phyloP scores from a whole-genome alignment of 805 yeast genomes.

The Priceomyces medius region DNA sequence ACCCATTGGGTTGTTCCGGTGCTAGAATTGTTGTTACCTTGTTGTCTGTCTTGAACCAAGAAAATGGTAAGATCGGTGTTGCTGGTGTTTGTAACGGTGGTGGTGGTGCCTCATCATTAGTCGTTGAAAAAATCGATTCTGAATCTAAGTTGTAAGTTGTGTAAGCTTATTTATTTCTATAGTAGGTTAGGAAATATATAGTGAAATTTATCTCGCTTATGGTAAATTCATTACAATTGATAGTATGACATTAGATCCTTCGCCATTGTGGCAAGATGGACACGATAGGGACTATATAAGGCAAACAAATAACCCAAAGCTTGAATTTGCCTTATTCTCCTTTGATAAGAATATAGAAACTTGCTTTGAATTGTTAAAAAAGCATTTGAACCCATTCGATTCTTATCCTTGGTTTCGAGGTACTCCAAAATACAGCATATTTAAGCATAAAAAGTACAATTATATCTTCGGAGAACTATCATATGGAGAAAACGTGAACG shows the following conservation, averaged over 20 bases:
- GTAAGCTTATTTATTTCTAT: constrained; percentile 3
- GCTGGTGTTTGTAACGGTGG: constrained; percentile 99
- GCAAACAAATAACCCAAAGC: constrained; percentile 8
- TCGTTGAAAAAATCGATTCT: constrained; percentile 63
- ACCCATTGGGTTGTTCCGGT: constrained; percentile 95
- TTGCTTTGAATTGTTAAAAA: constrained; percentile 5
- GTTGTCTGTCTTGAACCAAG: constrained; percentile 76
- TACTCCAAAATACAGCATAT: constrained; percentile 5
- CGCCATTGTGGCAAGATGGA: constrained; percentile 13
- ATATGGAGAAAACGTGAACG: constrained; percentile 44
- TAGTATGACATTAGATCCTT: constrained; percentile 6
- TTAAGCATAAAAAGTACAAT: constrained; percentile 10
- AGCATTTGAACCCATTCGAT: constrained; percentile 17
- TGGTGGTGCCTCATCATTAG: constrained; percentile 96
- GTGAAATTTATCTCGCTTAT: background rate
- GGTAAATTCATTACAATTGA: background rate
- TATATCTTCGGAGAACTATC: constrained; percentile 42
- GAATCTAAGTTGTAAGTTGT: constrained; percentile 34
- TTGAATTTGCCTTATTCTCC: constrained; percentile 10
- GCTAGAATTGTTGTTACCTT: constrained; percentile 90
- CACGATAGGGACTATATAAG: constrained; percentile 7
- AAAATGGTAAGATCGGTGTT: constrained; percentile 77
- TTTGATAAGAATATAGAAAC: constrained; percentile 4
- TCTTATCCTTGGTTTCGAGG: constrained; percentile 21
- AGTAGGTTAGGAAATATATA: background rate